A percentile compares a stretch with the other conserved stretches of the same genome.
Evolutionary conservation across 1,139 yeast genomes (phyloP).

Genomic region (Saccharomyces hybrid): DNA sequence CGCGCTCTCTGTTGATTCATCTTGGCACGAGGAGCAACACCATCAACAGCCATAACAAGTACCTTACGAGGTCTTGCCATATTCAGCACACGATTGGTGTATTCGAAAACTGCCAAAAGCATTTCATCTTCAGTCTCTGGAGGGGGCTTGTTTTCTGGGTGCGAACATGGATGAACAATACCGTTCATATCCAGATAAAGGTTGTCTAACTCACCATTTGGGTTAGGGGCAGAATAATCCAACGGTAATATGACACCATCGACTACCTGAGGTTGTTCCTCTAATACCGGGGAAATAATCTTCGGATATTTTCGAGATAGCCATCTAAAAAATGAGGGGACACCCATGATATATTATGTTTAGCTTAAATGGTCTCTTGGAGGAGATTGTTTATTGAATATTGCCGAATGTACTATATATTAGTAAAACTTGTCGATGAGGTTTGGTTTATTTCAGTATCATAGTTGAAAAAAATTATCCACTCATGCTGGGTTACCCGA

Average conservation of each 20-base stretch:
- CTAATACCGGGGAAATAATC: conserved; percentile 83
- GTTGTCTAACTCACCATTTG: conserved; percentile 92
- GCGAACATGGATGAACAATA: conserved; percentile 95
- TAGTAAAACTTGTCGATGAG: not conserved
- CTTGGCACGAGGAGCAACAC: conserved; percentile 97
- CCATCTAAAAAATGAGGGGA: conserved; percentile 97
- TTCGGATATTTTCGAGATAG: conserved; percentile 87
- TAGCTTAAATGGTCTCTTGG: not conserved
- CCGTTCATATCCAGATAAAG: conserved; percentile 93
- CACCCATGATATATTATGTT: conserved; percentile 45
- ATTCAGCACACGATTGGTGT: conserved; percentile 79
- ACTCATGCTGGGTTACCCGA: not conserved
- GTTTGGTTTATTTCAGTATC: not conserved
- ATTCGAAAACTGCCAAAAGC: conserved; percentile 83
- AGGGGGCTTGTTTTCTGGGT: conserved; percentile 88
- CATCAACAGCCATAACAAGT: conserved; percentile 92
- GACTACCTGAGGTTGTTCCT: conserved; percentile 52
- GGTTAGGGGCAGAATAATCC: conserved; percentile 69
- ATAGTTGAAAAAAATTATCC: not conserved
- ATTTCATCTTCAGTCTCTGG: conserved; percentile 93
- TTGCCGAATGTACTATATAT: no score
- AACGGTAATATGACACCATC: conserved; percentile 59
- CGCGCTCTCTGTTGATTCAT: conserved; percentile 98
- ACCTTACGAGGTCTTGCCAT: conserved; percentile 95
- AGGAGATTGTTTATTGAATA: not conserved